These are phyloP conservation scores for Pyrrhoderma lamaoense DNA, from an alignment of 1,284 basidiomycete genomes.

Conservation along the genomic window DNA sequence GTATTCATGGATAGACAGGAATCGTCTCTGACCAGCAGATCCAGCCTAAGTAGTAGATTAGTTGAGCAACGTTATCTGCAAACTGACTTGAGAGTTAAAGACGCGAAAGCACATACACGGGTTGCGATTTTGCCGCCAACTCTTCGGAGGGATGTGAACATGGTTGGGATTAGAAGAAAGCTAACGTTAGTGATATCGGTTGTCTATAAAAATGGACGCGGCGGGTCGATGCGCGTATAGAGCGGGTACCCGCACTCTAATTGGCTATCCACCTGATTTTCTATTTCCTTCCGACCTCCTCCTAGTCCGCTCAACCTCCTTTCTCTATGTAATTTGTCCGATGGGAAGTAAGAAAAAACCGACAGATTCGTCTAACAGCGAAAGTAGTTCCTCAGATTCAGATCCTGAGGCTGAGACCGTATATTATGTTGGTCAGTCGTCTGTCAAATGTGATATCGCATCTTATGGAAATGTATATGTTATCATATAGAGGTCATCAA, in stretches of 20 bases:
- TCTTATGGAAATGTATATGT: too few species aligned
- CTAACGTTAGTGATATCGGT: constrained; percentile 22
- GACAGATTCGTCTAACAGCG: not conserved
- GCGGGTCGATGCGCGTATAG: not conserved
- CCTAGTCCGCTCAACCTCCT: constrained; percentile 12
- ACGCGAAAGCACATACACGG: not conserved
- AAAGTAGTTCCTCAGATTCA: too few species aligned
- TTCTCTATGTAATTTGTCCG: not conserved
- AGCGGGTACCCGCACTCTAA: not conserved
- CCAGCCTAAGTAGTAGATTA: too few species aligned
- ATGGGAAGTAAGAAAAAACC: constrained; percentile 3
- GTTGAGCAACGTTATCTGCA: too few species aligned
- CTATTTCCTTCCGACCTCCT: not conserved
- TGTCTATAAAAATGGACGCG: constrained; percentile 8
- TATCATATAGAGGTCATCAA: constrained; percentile 43
- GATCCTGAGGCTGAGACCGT: not conserved
- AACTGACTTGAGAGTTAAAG: too few species aligned
- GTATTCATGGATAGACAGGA: constrained; percentile 97
- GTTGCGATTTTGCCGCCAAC: constrained; percentile 44
- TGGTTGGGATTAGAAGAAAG: constrained; percentile 27
- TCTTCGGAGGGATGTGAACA: constrained; percentile 59
- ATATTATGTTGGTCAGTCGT: constrained; percentile 13
- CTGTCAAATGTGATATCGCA: not conserved
- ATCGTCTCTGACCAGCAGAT: constrained; percentile 81
- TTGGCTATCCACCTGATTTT: not conserved